Base-by-base conservation (phyloP, 2,329 filamentous ascomycete species). In the Colletotrichum sp. region DNA sequence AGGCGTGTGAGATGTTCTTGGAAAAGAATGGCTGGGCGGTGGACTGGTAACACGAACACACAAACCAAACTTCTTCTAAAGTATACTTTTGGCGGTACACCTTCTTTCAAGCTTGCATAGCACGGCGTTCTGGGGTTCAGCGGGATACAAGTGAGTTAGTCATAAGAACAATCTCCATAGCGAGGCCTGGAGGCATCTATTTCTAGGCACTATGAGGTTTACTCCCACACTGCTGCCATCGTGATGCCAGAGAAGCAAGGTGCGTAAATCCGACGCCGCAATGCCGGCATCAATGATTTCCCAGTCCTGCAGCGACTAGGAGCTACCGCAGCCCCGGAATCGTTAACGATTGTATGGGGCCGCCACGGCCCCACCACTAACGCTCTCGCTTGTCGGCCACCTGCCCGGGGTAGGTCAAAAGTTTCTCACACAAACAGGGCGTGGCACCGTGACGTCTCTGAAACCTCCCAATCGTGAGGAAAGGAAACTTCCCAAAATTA, bases 1-100 rank as follows among this genome's bases (percentile, higher is more conserved):
- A 95, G 69, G 96, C 95, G 0, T 98, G 95, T 81, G 92, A 95
- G 62, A 95, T 97, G 79, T 99, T 98, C 80, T 87, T 98, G 75
- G 90, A 94, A 32, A 88, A 95, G 79, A 98, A 98, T 80, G 96
- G 95, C 12, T 98, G 97, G 95, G 95, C 96, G 1, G 96, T 95
- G 52, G 96, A 98, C 83, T 99, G 95, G 94, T 98, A 87, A 78
- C 75, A n/a, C 6, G 8, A 10, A 21, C n/a, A 24, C 39, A 30
- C 32, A 30, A 36, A 44, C 6, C 32, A 30, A 36, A 44, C 6
- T 12, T 30, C 5, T 49, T 60, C 32, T 60, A 26, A 4, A 16
- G 7, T 32, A 5, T 67, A 28, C 13, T 26, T 16, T 9, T 39
- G 60, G 62, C 15, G 60, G 55, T 36, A 71, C 15, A n/a, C 66